phyloP scores from a whole-genome alignment of 306 rosid species.

The Myrica gale region DNA sequence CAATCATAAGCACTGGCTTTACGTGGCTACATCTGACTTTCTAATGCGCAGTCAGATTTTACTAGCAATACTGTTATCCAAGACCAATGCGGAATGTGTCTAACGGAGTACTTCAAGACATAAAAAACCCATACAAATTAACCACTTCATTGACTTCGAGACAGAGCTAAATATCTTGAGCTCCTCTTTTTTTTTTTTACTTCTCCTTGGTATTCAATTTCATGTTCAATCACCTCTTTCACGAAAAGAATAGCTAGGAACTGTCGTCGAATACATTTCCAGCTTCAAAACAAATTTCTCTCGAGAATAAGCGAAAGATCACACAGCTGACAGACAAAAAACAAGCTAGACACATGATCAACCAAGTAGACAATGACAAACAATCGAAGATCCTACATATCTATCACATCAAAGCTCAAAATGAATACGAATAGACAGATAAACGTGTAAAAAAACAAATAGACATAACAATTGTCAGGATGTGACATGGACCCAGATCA shows the following conservation, averaged over 20 bases:
- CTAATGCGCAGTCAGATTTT: slow-evolving; percentile 17
- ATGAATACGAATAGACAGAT: slow-evolving; percentile 5
- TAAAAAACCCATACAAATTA: not conserved
- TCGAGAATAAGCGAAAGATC: too few relatives aligned
- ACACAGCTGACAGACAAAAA: slow-evolving; percentile 17
- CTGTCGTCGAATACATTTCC: slow-evolving; percentile 14
- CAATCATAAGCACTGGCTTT: slow-evolving; percentile 5
- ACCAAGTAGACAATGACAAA: slow-evolving; percentile 7
- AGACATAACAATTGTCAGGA: slow-evolving; percentile 35
- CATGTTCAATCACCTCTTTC: slow-evolving; percentile 14
- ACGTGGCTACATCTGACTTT: slow-evolving; percentile 12
- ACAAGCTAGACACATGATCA: slow-evolving; percentile 18
- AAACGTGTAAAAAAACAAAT: slow-evolving; percentile 22
- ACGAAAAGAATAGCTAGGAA: slow-evolving; percentile 21
- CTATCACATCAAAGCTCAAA: slow-evolving; percentile 40
- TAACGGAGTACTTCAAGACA: not conserved
- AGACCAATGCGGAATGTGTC: not conserved
- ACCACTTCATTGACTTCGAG: slow-evolving; percentile 28
- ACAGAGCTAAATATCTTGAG: slow-evolving; percentile 36
- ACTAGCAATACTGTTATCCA: not conserved
- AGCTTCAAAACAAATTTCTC: slow-evolving; percentile 17
- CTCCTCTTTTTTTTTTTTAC: slow-evolving; percentile 8
- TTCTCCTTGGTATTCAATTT: slow-evolving; percentile 2
- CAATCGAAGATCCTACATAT: slow-evolving; percentile 14
- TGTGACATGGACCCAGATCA: slow-evolving; percentile 32